Evolutionary conservation across 257 asterid species (phyloP), one percentile per base, ranked within the genome.

Genomic region (Ilex asprella): DNA sequence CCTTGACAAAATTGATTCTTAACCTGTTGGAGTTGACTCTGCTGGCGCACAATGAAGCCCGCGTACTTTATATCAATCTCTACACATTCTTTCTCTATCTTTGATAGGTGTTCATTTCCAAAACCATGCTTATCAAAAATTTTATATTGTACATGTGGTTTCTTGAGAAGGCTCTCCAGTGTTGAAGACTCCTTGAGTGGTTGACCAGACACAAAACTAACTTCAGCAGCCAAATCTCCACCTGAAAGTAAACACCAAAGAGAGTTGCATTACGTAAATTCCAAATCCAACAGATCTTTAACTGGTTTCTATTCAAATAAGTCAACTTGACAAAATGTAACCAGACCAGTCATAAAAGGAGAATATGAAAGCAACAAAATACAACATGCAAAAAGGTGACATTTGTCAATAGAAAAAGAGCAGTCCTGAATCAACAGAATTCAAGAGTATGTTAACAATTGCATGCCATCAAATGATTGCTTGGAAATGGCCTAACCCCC

Each of bases 61-160:
- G 85, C 97, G 52, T 92, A 92, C 79, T 89, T 92, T 51, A 92
- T 92, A 72, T 92, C 99, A 71, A 86, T 82, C 81, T 92, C 99
- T 15, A 87, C 83, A 43, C 99, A 89, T 60, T 86, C 93, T 79
- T 92, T 92, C 64, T 92, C 99, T 68, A 83, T 54, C 73, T 75
- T 80, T 41, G 96, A 80, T 64, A 92, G 81, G 57, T 62, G 76
- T 64, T 78, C 74, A 81, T 73, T 92, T 73, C 98, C 98, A 77
- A 65, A 85, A 39, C 98, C 98, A 78, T 92, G 96, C 77, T 85
- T 92, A 74, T 92, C 99, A 58, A 89, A 75, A 61, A 86, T 59
- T 78, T 68, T 69, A 73, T 92, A 92, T 16, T 76, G 91, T 53
- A 89, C 82, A 56, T 92, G 97, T 35, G 98, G 98, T 75, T 92